Conservation (phyloP, 2,329 filamentous ascomycete species). For the Davidsoniella virescens region DNA sequence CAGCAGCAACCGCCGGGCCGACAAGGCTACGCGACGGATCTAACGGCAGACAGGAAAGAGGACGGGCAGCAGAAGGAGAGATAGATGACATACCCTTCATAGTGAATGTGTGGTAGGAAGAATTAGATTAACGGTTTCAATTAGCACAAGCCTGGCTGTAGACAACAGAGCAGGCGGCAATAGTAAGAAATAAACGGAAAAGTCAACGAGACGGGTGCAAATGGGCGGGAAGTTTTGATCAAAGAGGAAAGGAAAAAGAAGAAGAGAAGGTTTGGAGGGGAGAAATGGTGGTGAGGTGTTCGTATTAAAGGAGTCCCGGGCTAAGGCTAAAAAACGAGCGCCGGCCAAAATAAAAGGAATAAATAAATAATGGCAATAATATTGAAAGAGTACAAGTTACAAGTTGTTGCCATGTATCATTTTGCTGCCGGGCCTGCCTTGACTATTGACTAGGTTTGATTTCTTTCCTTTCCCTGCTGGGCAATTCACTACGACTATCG, state of each 20-base stretch:
- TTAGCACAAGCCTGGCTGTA: conserved; percentile 6
- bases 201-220: conserved; percentile 1
- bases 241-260: conserved; percentile 11
- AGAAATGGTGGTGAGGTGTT: conserved; percentile 12
- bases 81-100: conserved; percentile 21
- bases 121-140: conserved; percentile 11
- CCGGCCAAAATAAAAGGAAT: too few species aligned
- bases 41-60: background rate
- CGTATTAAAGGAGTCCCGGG: conserved; percentile 10
- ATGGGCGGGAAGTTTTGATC: conserved; percentile 5
- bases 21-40: background rate
- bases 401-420: background rate
- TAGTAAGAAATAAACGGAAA: conserved; percentile 8
- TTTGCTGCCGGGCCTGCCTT: background rate
- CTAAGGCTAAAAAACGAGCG: background rate
- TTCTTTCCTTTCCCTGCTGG: too few species aligned
- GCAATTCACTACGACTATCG: too few species aligned
- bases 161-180: conserved; percentile 8
- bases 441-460: too few species aligned
- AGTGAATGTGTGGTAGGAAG: conserved; percentile 16
- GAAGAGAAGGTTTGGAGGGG: conserved; percentile 6
- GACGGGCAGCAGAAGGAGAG: background rate
- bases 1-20: background rate
- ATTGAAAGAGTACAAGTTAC: background rate
- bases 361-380: too few species aligned